phyloP scores from a whole-genome alignment of 106 monocot species.

The Ottelia alismoides region DNA sequence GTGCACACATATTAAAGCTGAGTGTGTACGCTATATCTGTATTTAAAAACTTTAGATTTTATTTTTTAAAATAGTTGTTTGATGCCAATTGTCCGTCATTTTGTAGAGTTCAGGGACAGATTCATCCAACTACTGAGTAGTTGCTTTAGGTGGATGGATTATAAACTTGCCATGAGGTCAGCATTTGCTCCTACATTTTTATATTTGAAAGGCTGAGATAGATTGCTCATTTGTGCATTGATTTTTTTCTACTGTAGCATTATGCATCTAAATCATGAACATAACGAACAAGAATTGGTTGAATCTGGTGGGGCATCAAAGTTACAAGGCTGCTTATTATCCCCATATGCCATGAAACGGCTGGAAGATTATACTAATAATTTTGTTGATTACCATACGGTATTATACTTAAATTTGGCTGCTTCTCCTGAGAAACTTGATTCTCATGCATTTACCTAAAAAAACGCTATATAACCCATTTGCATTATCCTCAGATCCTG shows the following conservation, averaged over 20 bases:
- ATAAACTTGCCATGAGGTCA: conserved; percentile 89
- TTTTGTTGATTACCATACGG: conserved; percentile 66
- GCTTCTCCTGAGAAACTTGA: background rate
- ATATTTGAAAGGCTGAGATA: background rate
- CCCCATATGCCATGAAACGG: conserved; percentile 84
- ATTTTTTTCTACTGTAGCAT: too few relatives aligned
- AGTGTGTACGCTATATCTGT: background rate
- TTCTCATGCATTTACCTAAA: too few relatives aligned
- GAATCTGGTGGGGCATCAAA: conserved; percentile 1
- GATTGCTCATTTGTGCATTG: background rate
- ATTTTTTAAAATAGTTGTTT: conserved; percentile 23
- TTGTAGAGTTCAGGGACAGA: conserved; percentile 70
- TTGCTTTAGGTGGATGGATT: conserved; percentile 50
- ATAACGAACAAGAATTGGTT: conserved; percentile 24
- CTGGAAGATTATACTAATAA: conserved; percentile 65
- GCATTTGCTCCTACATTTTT: background rate
- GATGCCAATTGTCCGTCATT: background rate
- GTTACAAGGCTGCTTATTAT: conserved; percentile 17
- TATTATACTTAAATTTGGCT: conserved; percentile 21
- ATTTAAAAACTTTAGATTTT: conserved; percentile 2
- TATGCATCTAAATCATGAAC: conserved; percentile 60
- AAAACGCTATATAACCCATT: too few relatives aligned
- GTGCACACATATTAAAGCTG: background rate
- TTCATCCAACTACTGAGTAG: conserved; percentile 59
- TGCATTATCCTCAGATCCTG: background rate